A percentile compares a stretch with the other conserved stretches of the same genome.
Conservation (phyloP, 441 rosid species). For the Aleurites moluccanus region DNA sequence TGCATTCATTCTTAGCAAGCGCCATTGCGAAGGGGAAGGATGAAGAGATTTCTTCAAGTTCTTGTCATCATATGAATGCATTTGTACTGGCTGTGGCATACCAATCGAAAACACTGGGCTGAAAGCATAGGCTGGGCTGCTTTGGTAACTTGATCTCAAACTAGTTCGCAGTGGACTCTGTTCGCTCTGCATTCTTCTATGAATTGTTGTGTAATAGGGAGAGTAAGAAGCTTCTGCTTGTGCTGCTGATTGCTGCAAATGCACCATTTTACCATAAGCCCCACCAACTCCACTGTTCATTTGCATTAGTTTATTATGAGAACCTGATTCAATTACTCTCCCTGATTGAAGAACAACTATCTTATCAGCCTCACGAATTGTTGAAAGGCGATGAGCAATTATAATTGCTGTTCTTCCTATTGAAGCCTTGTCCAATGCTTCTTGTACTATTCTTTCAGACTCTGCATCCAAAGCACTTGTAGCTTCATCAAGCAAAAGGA, state of each 20-base stretch:
- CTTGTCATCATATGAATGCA: conserved; percentile 26
- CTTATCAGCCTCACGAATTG: conserved; percentile 40
- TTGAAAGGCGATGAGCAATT: conserved; percentile 62
- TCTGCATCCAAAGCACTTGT: conserved; percentile 66
- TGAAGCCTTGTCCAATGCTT: conserved; percentile 51
- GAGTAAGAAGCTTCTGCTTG: conserved; percentile 29
- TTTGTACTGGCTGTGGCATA: conserved; percentile 38
- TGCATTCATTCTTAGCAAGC: conserved; percentile 51
- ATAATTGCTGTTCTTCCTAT: conserved; percentile 56
- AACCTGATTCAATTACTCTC: conserved; percentile 57
- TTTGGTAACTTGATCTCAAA: conserved; percentile 38
- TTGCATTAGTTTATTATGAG: conserved; percentile 47
- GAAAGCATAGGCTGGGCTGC: conserved; percentile 42
- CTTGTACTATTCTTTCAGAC: conserved; percentile 56
- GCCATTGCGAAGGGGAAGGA: conserved; percentile 49
- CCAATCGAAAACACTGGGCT: conserved; percentile 52
- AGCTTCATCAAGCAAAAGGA: conserved; percentile 66
- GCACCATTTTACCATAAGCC: conserved; percentile 45
- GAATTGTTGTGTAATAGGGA: background rate
- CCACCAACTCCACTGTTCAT: conserved; percentile 33
- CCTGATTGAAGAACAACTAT: conserved; percentile 54
- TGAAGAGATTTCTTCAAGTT: conserved; percentile 9
- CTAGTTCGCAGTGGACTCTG: conserved; percentile 29
- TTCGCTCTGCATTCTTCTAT: conserved; percentile 4
- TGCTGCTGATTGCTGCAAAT: conserved; percentile 39